Evolutionary conservation across 208 protist species (phyloP), one percentile per base, ranked within the genome.

Genomic region (Leishmania aethiopica): DNA sequence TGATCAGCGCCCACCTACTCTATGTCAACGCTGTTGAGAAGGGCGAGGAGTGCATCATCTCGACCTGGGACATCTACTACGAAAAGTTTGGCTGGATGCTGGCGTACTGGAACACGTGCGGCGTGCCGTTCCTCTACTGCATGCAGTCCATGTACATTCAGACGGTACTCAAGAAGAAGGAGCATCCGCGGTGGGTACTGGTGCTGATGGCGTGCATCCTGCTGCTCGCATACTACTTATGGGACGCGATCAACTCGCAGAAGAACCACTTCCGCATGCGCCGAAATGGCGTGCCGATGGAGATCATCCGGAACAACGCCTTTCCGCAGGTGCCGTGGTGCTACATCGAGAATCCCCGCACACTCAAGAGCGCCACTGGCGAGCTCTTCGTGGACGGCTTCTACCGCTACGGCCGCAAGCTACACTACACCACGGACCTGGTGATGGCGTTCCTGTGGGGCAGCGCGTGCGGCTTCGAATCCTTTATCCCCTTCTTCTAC

Each of bases 11-110:
- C 15, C 98, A 99, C 73, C 81, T 93, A 13, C 89, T 99, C 45
- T 99, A 99, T 90, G 88, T 94, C 1, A 99, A 99, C 84, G 97
- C 97, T 8, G 93, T 95, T 83, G 87, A 94, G 81, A 99, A 99
- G 87, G 98, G 98, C 62, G 97, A 99, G 87, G 93, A 99, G 84
- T 98, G 91, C 86, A 93, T 99, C 77, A 93, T 96, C 77, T 89
- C 95, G 15, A 98, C 97, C n/a, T 99, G 97, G 97, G 98, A 99
- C 82, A 90, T 99, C 53, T 98, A 94, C 90, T 97, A 99, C 88
- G 98, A 99, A 84, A 99, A 99, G 88, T 99, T 96, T 73, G 97
- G 97, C 78, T 98, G 93, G 91, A 96, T 99, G 97, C 91, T 99
- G 45, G 92, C 89, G 74, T 99, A 95, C 92, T 99, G 98, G 98